Percentiles rank a stretch among this genome's conserved stretches.
Evolutionary conservation across 2,329 filamentous ascomycete genomes (phyloP).

Genomic region (Acarospora socialis): DNA sequence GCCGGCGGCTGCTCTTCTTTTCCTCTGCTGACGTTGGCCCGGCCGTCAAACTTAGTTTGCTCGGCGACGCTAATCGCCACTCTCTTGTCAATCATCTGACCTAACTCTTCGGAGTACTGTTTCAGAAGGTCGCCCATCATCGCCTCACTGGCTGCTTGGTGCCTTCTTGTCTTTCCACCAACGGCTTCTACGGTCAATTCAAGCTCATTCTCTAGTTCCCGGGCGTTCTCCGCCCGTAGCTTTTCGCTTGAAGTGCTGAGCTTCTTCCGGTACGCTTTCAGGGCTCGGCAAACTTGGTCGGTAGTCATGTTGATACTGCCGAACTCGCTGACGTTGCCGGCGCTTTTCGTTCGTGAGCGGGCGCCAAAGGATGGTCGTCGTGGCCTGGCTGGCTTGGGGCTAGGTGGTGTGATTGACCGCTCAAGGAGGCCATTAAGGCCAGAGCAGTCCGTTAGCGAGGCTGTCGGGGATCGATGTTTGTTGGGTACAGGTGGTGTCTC

Average conservation of each 20-base stretch:
- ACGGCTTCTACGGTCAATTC: constrained; percentile 32
- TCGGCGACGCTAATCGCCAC: too few species aligned
- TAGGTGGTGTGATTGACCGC: constrained; percentile 14
- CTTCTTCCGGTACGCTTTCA: constrained; percentile 46
- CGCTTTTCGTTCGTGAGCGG: constrained; percentile 33
- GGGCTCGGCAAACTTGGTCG: constrained; percentile 42
- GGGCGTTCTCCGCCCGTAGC: constrained; percentile 29
- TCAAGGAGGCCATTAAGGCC: constrained; percentile 11
- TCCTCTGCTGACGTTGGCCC: too few species aligned
- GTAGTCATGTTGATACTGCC: constrained; percentile 38
- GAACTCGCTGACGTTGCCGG: constrained; percentile 25
- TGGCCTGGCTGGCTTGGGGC: constrained; percentile 20
- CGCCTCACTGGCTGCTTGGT: not conserved
- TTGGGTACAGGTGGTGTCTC: constrained; percentile 10
- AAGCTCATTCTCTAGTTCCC: constrained; percentile 44
- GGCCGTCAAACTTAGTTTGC: too few species aligned
- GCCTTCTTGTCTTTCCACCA: constrained; percentile 22
- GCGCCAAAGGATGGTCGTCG: constrained; percentile 37
- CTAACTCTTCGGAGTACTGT: constrained; percentile 39
- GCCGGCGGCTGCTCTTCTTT: too few species aligned
- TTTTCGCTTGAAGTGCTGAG: constrained; percentile 34
- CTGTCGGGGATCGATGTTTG: not conserved
- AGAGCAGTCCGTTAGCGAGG: constrained; percentile 26
- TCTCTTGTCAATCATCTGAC: constrained; percentile 19
- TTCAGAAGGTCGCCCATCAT: constrained; percentile 25